These are phyloP conservation scores for Trametes punicea DNA, from an alignment of 768 basidiomycete genomes.

Conservation along the genomic window DNA sequence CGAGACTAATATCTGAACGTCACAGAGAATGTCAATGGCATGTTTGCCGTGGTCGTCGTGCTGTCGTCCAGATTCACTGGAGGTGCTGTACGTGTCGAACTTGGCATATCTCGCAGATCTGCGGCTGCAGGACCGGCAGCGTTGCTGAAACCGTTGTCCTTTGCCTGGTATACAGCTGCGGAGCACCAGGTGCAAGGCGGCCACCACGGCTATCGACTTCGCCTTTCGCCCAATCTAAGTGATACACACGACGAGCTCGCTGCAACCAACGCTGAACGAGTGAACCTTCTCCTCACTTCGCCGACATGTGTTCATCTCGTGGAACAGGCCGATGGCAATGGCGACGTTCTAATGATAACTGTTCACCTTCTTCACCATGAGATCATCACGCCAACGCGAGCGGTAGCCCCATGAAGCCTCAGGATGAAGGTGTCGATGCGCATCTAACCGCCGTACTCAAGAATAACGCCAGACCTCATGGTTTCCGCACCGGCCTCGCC, in stretches of 20 bases:
- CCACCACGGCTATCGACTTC: conserved; percentile 47
- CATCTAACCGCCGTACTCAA: conserved; percentile 33
- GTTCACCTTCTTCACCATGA: conserved; percentile 36
- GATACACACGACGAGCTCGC: conserved; percentile 34
- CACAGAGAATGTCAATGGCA: conserved; percentile 44
- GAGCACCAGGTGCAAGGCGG: conserved; percentile 48
- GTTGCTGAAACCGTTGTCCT: conserved; percentile 35
- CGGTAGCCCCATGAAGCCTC: conserved; percentile 34
- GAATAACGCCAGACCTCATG: conserved; percentile 32
- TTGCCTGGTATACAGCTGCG: conserved; percentile 54
- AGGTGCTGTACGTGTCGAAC: conserved; percentile 43
- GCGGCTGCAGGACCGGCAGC: conserved; percentile 37
- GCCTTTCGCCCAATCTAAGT: conserved; percentile 51
- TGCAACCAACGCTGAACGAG: conserved; percentile 30
- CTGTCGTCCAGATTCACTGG: conserved; percentile 47
- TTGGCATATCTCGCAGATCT: conserved; percentile 32
- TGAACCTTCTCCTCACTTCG: conserved; percentile 24
- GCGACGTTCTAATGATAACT: conserved; percentile 24
- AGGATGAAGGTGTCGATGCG: conserved; percentile 40
- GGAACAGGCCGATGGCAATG: conserved; percentile 29
- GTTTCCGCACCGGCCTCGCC: conserved; percentile 37
- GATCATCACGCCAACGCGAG: conserved; percentile 31
- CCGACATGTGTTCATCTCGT: conserved; percentile 35
- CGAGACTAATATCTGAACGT: conserved; percentile 28
- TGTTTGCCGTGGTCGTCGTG: conserved; percentile 49